Evolutionary conservation across 2,329 filamentous ascomycete species (phyloP).

Genomic region (Xylariaceae sp.): DNA sequence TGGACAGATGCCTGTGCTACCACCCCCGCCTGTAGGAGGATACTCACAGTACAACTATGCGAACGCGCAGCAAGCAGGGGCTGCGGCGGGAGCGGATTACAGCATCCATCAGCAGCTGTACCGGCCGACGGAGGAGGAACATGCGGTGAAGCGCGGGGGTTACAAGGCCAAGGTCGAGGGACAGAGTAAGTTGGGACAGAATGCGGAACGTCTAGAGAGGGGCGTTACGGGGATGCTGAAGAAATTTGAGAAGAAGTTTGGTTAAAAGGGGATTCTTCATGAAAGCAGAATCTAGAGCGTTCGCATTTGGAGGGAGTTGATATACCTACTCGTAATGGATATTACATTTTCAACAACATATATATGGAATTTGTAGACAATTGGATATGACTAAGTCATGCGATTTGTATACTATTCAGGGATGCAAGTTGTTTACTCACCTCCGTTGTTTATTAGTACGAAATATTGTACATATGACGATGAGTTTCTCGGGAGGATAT

Average conservation of each 20-base stretch:
- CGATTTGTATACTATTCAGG: not conserved
- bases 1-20: constrained; percentile 34
- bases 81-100: constrained; percentile 40
- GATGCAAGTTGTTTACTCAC: not conserved
- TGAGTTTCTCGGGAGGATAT: too few relatives aligned
- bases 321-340: not conserved
- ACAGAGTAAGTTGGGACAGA: constrained; percentile 54
- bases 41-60: constrained; percentile 50
- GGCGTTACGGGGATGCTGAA: constrained; percentile 67
- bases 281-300: not conserved
- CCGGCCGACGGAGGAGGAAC: constrained; percentile 60
- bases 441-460: not conserved
- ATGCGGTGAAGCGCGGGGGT: constrained; percentile 37
- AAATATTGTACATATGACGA: not conserved
- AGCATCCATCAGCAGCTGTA: constrained; percentile 65
- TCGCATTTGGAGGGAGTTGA: not conserved
- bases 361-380: too few relatives aligned
- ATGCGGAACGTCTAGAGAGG: constrained; percentile 62
- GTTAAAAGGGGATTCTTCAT: constrained; percentile 29
- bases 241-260: constrained; percentile 73
- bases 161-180: constrained; percentile 39
- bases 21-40: constrained; percentile 46
- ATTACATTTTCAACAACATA: too few relatives aligned
- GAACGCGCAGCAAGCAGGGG: constrained; percentile 12
- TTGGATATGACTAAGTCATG: too few relatives aligned